A percentile compares a stretch with the other conserved stretches of the same genome.
Evolutionary conservation across 2,329 filamentous ascomycete species (phyloP).

Genomic region (Fusarium sp.): DNA sequence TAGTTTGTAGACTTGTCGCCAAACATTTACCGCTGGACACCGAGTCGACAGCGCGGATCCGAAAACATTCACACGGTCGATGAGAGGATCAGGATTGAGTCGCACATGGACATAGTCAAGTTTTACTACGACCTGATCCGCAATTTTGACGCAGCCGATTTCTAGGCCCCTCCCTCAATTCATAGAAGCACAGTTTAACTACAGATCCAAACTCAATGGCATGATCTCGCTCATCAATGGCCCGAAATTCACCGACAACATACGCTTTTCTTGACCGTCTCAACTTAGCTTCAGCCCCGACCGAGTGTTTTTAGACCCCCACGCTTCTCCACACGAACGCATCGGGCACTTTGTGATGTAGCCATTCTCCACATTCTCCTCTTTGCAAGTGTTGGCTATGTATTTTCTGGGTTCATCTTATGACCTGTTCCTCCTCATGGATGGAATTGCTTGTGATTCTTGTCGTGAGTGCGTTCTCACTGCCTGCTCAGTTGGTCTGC

Average conservation of each 20-base stretch:
- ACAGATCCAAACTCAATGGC: background rate
- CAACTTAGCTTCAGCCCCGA: background rate
- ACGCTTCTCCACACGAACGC: constrained; percentile 20
- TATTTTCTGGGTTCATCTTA: background rate
- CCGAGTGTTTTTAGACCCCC: background rate
- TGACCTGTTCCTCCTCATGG: background rate
- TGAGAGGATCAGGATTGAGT: constrained; percentile 51
- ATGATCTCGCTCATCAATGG: background rate
- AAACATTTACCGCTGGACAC: constrained; percentile 56
- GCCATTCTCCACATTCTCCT: constrained; percentile 19
- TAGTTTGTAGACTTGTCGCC: constrained; percentile 40
- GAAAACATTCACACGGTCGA: constrained; percentile 54
- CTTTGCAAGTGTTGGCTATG: background rate
- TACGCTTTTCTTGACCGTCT: constrained; percentile 7
- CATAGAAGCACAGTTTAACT: background rate
- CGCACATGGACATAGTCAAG: constrained; percentile 52
- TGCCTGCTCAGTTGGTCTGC: background rate
- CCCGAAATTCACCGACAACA: background rate
- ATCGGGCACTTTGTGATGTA: background rate
- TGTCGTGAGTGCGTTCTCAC: background rate
- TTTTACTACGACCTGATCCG: constrained; percentile 57
- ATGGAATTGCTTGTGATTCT: background rate
- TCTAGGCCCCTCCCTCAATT: constrained; percentile 3
- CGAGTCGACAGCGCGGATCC: constrained; percentile 40
- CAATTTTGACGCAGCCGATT: constrained; percentile 54